Conservation (phyloP, 768 basidiomycete genomes). For the Exidia glandulosa region DNA sequence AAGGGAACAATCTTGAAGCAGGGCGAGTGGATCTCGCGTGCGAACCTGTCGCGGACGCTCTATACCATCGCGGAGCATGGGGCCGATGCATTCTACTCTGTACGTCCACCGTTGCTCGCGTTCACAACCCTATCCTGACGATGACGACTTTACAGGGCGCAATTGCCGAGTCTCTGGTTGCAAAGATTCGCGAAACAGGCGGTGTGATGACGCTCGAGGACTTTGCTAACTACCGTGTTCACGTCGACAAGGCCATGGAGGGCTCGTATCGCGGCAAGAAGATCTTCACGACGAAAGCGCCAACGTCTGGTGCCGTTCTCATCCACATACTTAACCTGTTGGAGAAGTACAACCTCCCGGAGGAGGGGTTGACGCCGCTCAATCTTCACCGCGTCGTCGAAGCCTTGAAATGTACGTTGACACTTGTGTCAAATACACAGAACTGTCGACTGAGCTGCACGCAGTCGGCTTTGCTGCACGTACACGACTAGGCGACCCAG, state of each 20-base stretch:
- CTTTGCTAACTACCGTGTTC: conserved; percentile 56
- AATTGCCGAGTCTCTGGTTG: conserved; percentile 69
- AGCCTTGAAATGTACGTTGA: conserved; percentile 61
- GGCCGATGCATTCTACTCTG: conserved; percentile 73
- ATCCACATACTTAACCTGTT: conserved; percentile 86
- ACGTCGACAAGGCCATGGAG: conserved; percentile 59
- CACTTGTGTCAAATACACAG: no score
- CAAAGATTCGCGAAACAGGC: conserved; percentile 57
- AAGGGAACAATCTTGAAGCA: conserved; percentile 55
- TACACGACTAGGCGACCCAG: conserved; percentile 74
- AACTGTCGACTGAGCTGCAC: no score
- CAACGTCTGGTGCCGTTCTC: conserved; percentile 80
- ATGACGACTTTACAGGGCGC: conserved; percentile 41
- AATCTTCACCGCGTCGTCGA: conserved; percentile 77
- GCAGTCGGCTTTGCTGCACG: conserved; percentile 61
- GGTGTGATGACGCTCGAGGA: conserved; percentile 75
- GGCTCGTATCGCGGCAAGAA: conserved; percentile 69
- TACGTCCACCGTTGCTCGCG: conserved; percentile 17
- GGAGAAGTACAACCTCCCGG: conserved; percentile 52
- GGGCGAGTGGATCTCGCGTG: conserved; percentile 63
- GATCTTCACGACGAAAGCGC: conserved; percentile 77
- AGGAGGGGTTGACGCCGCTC: conserved; percentile 42
- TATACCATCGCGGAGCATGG: conserved; percentile 64
- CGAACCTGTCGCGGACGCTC: conserved; percentile 71
- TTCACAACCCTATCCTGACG: conserved; percentile 9